phyloP scores from a whole-genome alignment of 169 alveolate species.

The Plasmodium gaboni region DNA sequence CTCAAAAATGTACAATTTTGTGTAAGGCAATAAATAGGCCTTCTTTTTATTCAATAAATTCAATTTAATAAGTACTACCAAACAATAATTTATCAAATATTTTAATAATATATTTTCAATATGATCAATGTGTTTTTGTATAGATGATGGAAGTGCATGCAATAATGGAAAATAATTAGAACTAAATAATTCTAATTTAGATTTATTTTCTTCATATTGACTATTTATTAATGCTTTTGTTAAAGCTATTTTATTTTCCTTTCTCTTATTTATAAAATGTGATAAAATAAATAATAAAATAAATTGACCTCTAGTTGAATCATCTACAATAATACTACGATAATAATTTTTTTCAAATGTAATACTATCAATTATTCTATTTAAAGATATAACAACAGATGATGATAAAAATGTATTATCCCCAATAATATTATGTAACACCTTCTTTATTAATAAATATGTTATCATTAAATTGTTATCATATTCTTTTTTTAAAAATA shows the following conservation, averaged over 20 bases:
- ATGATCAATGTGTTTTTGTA: constrained; percentile 46
- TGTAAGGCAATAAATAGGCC: constrained; percentile 61
- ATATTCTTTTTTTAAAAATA: constrained; percentile 78
- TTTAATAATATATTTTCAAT: constrained; percentile 35
- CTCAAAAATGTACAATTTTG: constrained; percentile 60
- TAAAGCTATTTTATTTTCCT: constrained; percentile 72
- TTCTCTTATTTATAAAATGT: constrained; percentile 65
- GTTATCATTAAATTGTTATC: constrained; percentile 81
- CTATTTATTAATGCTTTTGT: constrained; percentile 49
- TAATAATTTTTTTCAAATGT: constrained; percentile 69
- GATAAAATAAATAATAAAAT: constrained; percentile 59
- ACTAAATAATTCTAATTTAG: constrained; percentile 50
- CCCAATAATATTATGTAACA: constrained; percentile 56
- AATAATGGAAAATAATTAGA: constrained; percentile 53
- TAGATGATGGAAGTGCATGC: constrained; percentile 35
- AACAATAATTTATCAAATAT: constrained; percentile 38
- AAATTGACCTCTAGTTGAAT: constrained; percentile 45
- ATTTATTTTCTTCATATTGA: constrained; percentile 12
- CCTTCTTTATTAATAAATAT: constrained; percentile 49
- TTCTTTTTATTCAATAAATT: constrained; percentile 46
- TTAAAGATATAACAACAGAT: constrained; percentile 25
- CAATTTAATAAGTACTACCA: constrained; percentile 26
- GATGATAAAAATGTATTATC: constrained; percentile 38
- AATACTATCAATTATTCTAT: constrained; percentile 46
- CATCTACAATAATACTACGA: constrained; percentile 58